phyloP scores from a whole-genome alignment of 1,284 basidiomycete species.

The Naganishia albida region DNA sequence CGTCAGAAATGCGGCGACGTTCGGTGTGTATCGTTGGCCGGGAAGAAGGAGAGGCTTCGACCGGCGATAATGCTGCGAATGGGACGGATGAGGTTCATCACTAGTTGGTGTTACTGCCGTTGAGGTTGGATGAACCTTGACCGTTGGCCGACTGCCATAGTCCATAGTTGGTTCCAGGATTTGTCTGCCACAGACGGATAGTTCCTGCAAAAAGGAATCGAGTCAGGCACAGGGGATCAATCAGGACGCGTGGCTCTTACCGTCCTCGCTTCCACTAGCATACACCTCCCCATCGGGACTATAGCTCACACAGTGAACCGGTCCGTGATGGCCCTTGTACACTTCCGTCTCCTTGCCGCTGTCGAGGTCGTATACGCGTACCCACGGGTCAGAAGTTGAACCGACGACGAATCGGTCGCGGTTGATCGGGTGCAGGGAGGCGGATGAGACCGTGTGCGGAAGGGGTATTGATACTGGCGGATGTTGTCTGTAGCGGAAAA shows the following conservation, averaged over 20 bases:
- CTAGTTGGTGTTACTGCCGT: constrained; percentile 5
- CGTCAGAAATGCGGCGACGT: neutral
- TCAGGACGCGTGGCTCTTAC: constrained; percentile 39
- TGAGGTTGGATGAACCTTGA: constrained; percentile 2
- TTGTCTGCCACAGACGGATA: constrained; percentile 94
- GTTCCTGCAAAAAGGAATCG: constrained; percentile 62
- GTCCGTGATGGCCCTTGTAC: constrained; percentile 96
- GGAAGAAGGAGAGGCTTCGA: neutral
- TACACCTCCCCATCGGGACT: constrained; percentile 98
- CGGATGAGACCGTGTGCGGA: constrained; percentile 82
- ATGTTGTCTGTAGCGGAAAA: constrained; percentile 58
- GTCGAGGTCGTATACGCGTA: constrained; percentile 81
- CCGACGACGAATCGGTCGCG: constrained; percentile 92
- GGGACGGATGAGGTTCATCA: neutral
- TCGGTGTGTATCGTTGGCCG: neutral
- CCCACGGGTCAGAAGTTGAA: constrained; percentile 90
- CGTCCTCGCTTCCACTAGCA: constrained; percentile 81
- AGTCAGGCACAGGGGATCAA: constrained; percentile 23
- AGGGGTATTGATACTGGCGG: constrained; percentile 59
- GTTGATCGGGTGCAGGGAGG: constrained; percentile 83
- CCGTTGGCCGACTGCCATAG: constrained; percentile 67
- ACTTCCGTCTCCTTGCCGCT: constrained; percentile 87
- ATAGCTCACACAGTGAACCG: constrained; percentile 90
- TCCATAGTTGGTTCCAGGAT: constrained; percentile 87
- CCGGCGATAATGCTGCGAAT: neutral